Base-by-base conservation (phyloP, 495 filamentous ascomycete species). In the Xylaria nigripes region DNA sequence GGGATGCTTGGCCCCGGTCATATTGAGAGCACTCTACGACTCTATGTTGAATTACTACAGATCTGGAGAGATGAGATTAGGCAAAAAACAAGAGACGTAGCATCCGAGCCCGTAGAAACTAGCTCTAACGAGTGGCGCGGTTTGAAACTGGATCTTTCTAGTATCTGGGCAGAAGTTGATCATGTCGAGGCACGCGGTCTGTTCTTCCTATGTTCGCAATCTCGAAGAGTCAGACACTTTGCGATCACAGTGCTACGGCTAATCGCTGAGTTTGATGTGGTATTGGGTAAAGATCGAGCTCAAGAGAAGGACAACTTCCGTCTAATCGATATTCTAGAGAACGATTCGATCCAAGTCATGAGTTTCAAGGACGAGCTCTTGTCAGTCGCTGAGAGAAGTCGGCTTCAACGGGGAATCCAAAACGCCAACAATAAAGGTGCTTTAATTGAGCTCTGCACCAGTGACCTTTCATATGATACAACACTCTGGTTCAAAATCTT, bases 31-130 rank as follows among this genome's bases (percentile, higher is more conserved):
- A 97, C 94, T 3, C 66, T 99, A 16, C 82, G 83, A 56, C 77
- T 99, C 0, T 99, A 97, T 64, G 87, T 99, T 42, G 90, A 99
- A 67, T 72, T 97, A 8, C 75, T 99, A 29, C 80, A 86, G 51
- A 96, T 99, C 40, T 99, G 93, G 93, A 93, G 95, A 25, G 90
- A 96, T 48, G 90, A 96, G 63, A 92, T 97, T 60, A 86, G 87
- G 56, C 81, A 85, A 34, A 96, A 95, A 64, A 87, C 83, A 10
- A 86, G 80, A 61, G 86, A 86, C 27, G 85, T 82, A 10, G 78
- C 81, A 9, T 73, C 76, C 7, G 87, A 91, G 23, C 70, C 72
- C 2, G 66, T 73, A 2, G 86, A 89, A 16, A 75, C 79, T 47
- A 76, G 75, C 21, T 72, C 76, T 30, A 64, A 74, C 16, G 81